Base-by-base conservation (phyloP, 164 flowering plant genomes). In the Litsea cubeba region DNA sequence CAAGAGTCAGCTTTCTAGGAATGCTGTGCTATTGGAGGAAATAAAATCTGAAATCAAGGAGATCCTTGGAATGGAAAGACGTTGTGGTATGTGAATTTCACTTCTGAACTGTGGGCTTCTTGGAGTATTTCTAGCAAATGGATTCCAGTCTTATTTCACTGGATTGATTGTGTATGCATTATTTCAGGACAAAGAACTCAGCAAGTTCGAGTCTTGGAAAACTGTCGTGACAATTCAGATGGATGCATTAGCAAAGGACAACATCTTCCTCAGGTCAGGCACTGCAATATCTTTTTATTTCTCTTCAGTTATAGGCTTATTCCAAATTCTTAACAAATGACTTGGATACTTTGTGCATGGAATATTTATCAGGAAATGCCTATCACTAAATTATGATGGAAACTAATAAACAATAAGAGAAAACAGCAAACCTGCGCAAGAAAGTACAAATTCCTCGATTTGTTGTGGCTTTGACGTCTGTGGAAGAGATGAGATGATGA, bases 181-280 rank as follows among this genome's bases (percentile, higher is more conserved):
- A 26, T 65, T 51, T 40, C 82, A 91, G 97, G 91, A 87, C 62
- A 85, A 84, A 76, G 81, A 50, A 69, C 65, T 80, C 26, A 11
- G 57, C 26, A 82, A 87, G 22, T 79, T 86, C 6, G 82, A 81
- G 57, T 76, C 86, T n/a, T 91, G 94, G 94, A 93, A 84, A 83
- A 71, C 81, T 70, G 65, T 23, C 65, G 84, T 86, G 30, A 78
- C 88, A 23, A 82, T 88, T 70, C 88, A 78, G 68, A 51, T 91
- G 78, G 85, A 87, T 54, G 79, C 68, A 23, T 68, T 91, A 83
- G 81, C 72, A 49, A 77, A 66, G 74, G 91, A 88, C 72, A 91
- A 88, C 71, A 74, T 26, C 73, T 71, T 81, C 78, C 76, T 93
- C 63, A 91, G 98, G 98, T 90, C 15, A 72, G 85, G 62, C 50